phyloP scores from a whole-genome alignment of 441 rosid species.

The Corymbia calophylla region DNA sequence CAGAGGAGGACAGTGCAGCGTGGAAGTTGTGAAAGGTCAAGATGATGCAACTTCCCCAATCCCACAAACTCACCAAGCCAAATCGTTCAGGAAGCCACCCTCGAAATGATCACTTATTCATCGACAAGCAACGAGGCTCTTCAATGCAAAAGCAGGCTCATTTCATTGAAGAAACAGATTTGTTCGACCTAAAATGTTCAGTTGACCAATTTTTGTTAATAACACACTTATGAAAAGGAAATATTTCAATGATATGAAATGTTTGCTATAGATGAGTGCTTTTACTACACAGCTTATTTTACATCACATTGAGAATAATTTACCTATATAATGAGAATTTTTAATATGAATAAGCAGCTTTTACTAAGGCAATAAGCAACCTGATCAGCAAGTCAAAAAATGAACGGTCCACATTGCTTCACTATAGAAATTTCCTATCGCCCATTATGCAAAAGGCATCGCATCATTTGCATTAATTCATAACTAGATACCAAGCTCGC shows the following conservation, averaged over 20 bases:
- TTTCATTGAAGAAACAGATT: too few species aligned
- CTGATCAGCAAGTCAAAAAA: not conserved
- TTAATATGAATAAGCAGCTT: not conserved
- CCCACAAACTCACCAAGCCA: not conserved
- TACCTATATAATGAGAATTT: not conserved
- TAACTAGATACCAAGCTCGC: not conserved
- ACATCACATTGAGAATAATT: not conserved
- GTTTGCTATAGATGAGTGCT: too few species aligned
- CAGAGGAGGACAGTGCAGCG: not conserved
- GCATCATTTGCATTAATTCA: not conserved
- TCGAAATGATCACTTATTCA: not conserved
- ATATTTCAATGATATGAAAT: too few species aligned
- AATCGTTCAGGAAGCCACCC: not conserved
- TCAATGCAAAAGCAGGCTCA: not conserved
- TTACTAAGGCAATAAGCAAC: not conserved
- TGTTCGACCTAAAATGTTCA: too few species aligned
- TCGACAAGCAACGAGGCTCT: not conserved
- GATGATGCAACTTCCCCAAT: not conserved
- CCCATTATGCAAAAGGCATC: not conserved
- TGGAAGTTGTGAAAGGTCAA: not conserved
- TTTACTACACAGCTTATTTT: not conserved
- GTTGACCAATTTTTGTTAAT: too few species aligned
- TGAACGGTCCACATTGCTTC: not conserved
- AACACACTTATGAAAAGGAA: not conserved
- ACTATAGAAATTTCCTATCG: accelerated